Base-by-base conservation (phyloP, 306 rosid genomes). In the Vachellia collinsii region DNA sequence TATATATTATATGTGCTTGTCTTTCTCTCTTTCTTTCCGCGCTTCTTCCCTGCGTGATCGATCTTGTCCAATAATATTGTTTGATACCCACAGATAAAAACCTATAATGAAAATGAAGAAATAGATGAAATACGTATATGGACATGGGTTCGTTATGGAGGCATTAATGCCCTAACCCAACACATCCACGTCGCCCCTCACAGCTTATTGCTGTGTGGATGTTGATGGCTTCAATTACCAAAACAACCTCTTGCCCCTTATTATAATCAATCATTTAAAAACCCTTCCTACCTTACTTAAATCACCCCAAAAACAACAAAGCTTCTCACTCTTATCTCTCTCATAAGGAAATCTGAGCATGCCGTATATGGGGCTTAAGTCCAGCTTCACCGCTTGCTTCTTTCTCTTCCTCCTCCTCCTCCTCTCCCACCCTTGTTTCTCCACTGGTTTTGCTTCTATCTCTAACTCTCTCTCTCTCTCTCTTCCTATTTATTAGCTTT, bases 171-270 rank as follows among this genome's bases (percentile, higher is more conserved):
- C 79, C 85, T 87, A 86, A 74, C 90, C 85, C 87, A 77, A 87
- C 87, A 84, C 81, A 72, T 80, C 87, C 65, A 77, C 84, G 75
- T 86, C 91, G 3, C 82, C 67, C 88, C 84, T 54, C 54, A 38
- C 90, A 83, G 86, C 56, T 81, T 81, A 85, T 84, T 92, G 91
- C 88, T 82, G 84, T 85, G 85, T 83, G 70, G 93, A 91, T 85
- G 77, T 81, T 39, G 87, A 91, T 74, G 69, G 84, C 81, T 86
- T 85, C 75, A 70, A 81, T 86, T 75, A 51, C 75, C 82, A 80
- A 80, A 80, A 50, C 83, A 69, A 67, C 48, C 20, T 70, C 51
- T 74, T 61, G 67, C 53, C 42, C 54, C 54, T 48, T 16, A 48
- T 14, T 62, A 7, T 64, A 75, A 79, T 71, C 70, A 62, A 68